These are phyloP conservation scores for Arthrinium phaeospermum DNA, from an alignment of 2,329 filamentous ascomycete species.

Conservation along the genomic window DNA sequence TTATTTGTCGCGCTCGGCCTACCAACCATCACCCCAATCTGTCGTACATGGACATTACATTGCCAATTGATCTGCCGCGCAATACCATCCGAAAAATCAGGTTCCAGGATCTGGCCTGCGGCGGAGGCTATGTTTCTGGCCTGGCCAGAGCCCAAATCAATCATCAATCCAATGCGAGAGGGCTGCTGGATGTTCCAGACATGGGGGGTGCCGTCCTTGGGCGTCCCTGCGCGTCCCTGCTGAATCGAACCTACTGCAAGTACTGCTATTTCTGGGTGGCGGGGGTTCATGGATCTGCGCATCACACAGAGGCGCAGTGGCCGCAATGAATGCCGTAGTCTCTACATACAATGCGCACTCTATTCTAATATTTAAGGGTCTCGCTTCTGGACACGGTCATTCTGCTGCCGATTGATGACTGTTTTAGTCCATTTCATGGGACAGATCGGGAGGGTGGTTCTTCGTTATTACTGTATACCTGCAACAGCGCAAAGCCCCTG, in stretches of 20 bases:
- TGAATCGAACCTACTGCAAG: not conserved
- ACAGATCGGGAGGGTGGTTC: not conserved
- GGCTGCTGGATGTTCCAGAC: not conserved
- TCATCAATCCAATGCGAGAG: not conserved
- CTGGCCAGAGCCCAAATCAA: not conserved
- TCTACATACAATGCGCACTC: too few species aligned
- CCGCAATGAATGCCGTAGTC: not conserved
- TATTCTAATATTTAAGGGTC: not conserved
- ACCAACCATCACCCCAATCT: not conserved
- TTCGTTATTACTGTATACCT: not conserved
- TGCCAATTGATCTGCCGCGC: slow-evolving; percentile 14
- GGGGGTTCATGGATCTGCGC: not conserved
- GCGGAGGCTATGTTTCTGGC: slow-evolving; percentile 5
- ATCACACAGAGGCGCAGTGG: slow-evolving; percentile 1
- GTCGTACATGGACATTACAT: slow-evolving; percentile 5
- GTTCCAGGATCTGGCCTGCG: not conserved
- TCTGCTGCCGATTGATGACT: not conserved
- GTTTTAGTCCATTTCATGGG: too few species aligned
- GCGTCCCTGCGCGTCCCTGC: not conserved
- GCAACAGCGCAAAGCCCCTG: not conserved
- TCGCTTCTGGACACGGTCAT: not conserved
- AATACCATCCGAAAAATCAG: not conserved
- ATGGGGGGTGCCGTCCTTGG: not conserved
- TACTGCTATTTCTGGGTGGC: slow-evolving; percentile 8
- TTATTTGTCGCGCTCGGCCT: not conserved